A percentile compares a stretch with the other conserved stretches of the same genome.
These are phyloP conservation scores for Teratosphaeria nubilosa DNA, from an alignment of 2,329 filamentous ascomycete species.

Conservation along the genomic window DNA sequence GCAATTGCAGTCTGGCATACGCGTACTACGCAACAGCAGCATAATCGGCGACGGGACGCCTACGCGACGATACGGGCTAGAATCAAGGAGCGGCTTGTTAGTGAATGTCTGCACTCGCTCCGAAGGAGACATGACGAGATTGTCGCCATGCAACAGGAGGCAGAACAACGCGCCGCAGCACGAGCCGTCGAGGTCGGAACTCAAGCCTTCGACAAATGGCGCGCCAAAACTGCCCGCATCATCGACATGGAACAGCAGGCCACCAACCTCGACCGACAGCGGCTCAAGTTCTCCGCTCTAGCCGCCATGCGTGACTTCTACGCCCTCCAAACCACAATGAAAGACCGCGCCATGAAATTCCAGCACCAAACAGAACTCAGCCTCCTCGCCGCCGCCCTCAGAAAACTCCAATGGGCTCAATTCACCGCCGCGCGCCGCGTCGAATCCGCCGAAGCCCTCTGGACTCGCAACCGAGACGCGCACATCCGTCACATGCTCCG, in stretches of 20 bases:
- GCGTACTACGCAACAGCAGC: conserved; percentile 40
- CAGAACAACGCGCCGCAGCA: conserved; percentile 26
- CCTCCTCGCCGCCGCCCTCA: conserved; percentile 39
- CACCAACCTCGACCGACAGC: conserved; percentile 15
- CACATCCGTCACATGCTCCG: conserved; percentile 47
- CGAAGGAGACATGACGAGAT: conserved; percentile 25
- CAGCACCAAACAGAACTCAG: conserved; percentile 38
- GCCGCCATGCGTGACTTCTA: conserved; percentile 20
- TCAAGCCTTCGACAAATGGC: conserved; percentile 29
- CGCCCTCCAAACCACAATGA: conserved; percentile 18
- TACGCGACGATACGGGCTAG: conserved; percentile 45
- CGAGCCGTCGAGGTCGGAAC: conserved; percentile 24
- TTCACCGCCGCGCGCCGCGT: conserved; percentile 44
- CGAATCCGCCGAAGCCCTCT: conserved; percentile 44
- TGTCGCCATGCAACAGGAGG: conserved; percentile 30
- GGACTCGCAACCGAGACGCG: conserved; percentile 43
- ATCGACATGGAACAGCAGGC: conserved; percentile 25
- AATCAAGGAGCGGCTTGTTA: conserved; percentile 45
- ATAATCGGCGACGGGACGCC: conserved; percentile 44
- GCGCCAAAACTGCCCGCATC: conserved; percentile 15
- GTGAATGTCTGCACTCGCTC: conserved; percentile 32
- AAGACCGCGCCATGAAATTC: conserved; percentile 36
- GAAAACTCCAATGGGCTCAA: conserved; percentile 47
- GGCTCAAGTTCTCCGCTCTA: conserved; percentile 25
- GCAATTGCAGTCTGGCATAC: conserved; percentile 43